Evolutionary conservation across 2,329 filamentous ascomycete genomes (phyloP).

Genomic region (Cladosporium sp.): DNA sequence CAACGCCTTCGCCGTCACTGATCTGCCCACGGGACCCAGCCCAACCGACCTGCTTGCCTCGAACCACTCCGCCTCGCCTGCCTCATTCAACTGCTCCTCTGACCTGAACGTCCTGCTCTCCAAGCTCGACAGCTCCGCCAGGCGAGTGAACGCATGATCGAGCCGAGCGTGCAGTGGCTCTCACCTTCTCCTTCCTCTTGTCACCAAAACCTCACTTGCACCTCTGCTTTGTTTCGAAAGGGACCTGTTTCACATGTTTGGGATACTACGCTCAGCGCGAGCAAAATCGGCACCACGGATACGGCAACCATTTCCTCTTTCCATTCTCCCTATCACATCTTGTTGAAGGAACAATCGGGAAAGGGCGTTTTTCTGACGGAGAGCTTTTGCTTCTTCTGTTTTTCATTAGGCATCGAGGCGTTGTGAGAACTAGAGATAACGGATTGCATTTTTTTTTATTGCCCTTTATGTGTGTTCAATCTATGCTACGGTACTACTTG

Average conservation of each 20-base stretch:
- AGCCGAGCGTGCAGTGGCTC: neutral
- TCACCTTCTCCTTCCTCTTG: neutral
- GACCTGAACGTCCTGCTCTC: constrained; percentile 23
- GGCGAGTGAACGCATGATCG: constrained; percentile 9
- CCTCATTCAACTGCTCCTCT: constrained; percentile 12
- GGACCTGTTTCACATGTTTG: neutral
- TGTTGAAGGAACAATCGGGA: too few species aligned
- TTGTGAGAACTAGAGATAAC: neutral
- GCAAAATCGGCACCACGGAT: neutral
- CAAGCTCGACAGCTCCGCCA: constrained; percentile 26
- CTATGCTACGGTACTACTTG: too few species aligned
- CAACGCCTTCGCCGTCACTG: constrained; percentile 29
- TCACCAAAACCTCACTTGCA: neutral
- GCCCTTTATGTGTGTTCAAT: too few species aligned
- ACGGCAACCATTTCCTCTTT: neutral
- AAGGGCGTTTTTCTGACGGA: too few species aligned
- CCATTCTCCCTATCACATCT: neutral
- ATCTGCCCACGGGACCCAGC: constrained; percentile 21
- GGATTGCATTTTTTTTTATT: neutral
- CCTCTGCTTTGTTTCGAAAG: neutral
- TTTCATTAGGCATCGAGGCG: neutral
- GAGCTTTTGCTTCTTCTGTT: neutral
- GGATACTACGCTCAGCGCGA: neutral
- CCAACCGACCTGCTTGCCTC: constrained; percentile 21
- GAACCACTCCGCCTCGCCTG: constrained; percentile 11